These are phyloP conservation scores for Neurospora terricola DNA, from an alignment of 495 filamentous ascomycete genomes.

Conservation along the genomic window DNA sequence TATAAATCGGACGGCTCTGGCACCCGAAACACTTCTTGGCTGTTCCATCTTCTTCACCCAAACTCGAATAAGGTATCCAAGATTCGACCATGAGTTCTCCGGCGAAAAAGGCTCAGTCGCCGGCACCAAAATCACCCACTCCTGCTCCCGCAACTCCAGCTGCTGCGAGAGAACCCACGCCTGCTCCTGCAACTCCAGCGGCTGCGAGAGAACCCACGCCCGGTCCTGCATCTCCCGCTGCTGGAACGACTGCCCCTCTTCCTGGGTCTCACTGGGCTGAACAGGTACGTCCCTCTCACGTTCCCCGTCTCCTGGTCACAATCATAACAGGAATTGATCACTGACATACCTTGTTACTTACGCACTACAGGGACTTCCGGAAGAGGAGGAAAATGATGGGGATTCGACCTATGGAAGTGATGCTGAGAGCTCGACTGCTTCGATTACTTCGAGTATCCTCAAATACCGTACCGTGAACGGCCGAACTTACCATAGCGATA, in stretches of 20 bases:
- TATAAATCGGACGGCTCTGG: not conserved
- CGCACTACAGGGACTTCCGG: not conserved
- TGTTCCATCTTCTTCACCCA: not conserved
- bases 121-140: conserved; percentile 62
- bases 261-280: conserved; percentile 4
- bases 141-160: conserved; percentile 52
- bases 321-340: not conserved
- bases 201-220: not conserved
- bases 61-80: not conserved
- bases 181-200: not conserved
- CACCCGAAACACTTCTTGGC: not conserved
- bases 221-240: not conserved
- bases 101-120: conserved; percentile 60
- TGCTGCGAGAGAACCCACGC: conserved; percentile 37
- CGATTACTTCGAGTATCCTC: conserved; percentile 32
- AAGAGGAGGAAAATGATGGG: conserved; percentile 15
- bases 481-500: conserved; percentile 30
- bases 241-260: not conserved
- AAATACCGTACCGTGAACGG: conserved; percentile 32
- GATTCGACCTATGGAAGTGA: conserved; percentile 30
- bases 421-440: conserved; percentile 28
- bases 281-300: not conserved
- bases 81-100: not conserved
- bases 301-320: not conserved
- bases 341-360: not conserved